Percentiles rank a stretch among this genome's conserved stretches.
These are phyloP conservation scores for Trametes polyzona DNA, from an alignment of 1,284 basidiomycete species.

Conservation along the genomic window DNA sequence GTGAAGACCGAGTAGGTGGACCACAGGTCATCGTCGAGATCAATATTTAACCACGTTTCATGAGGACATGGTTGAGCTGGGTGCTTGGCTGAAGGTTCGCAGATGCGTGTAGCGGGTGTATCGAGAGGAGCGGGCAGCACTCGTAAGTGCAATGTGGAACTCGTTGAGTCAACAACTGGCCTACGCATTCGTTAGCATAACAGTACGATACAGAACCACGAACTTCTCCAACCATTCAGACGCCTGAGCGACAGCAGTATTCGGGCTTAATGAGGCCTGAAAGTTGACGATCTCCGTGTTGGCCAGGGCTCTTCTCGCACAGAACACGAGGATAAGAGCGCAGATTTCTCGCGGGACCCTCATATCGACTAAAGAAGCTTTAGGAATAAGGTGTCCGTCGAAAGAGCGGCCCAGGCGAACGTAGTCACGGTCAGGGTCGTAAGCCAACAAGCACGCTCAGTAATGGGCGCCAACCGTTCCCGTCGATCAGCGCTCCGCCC, in stretches of 20 bases:
- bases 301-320: conserved; percentile 40
- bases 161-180: conserved; percentile 33
- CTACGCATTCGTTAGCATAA: conserved; percentile 26
- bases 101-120: conserved; percentile 36
- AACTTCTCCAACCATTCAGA: conserved; percentile 41
- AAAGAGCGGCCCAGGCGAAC: too few species aligned
- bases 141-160: conserved; percentile 39
- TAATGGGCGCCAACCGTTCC: neutral
- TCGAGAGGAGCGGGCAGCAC: conserved; percentile 49
- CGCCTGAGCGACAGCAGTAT: conserved; percentile 27
- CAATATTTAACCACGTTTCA: conserved; percentile 59
- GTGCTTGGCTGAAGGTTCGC: conserved; percentile 13
- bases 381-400: too few species aligned
- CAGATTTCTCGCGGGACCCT: neutral
- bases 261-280: conserved; percentile 34
- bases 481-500: neutral
- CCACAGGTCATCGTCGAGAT: conserved; percentile 54
- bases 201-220: neutral
- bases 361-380: too few species aligned
- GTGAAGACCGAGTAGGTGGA: conserved; percentile 53
- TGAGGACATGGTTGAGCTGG: conserved; percentile 44
- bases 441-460: neutral
- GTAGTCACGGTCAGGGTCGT: neutral
- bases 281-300: conserved; percentile 76
- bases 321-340: neutral